Evolutionary conservation across 2,329 filamentous ascomycete genomes (phyloP).

Genomic region (Alternaria atra): DNA sequence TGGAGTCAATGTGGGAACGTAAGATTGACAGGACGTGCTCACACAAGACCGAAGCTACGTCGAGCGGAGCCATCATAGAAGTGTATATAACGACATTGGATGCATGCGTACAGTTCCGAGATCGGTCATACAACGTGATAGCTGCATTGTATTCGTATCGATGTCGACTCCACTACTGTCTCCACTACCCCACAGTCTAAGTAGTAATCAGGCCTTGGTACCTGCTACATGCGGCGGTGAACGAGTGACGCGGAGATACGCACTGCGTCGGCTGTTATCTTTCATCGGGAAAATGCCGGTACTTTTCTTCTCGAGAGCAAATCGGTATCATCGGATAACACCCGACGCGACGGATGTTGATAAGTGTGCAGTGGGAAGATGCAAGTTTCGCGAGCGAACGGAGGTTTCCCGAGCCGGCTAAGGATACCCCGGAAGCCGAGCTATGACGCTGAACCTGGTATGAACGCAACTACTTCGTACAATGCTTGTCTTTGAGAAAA

Average conservation of each 20-base stretch:
- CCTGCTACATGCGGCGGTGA: constrained; percentile 9
- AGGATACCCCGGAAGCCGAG: neutral
- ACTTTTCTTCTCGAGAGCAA: neutral
- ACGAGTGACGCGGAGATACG: neutral
- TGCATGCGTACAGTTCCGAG: constrained; percentile 1
- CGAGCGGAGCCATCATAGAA: neutral
- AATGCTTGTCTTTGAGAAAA: no score
- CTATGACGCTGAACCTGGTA: neutral
- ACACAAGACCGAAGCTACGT: neutral
- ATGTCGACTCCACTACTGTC: neutral
- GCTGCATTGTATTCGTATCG: neutral
- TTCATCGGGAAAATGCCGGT: neutral
- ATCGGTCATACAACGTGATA: constrained; percentile 2
- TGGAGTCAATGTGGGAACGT: neutral
- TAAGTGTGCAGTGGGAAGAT: constrained; percentile 1
- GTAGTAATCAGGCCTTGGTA: constrained; percentile 8
- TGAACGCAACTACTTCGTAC: no score
- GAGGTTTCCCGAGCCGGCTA: neutral
- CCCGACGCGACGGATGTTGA: neutral
- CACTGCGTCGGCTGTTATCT: constrained; percentile 1
- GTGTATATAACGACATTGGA: neutral
- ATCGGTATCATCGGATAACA: neutral
- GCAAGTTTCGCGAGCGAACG: constrained; percentile 1
- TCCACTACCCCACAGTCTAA: neutral
- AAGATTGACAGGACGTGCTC: neutral